Base-by-base conservation (phyloP, 2,329 filamentous ascomycete species). In the Diaporthe capsici region DNA sequence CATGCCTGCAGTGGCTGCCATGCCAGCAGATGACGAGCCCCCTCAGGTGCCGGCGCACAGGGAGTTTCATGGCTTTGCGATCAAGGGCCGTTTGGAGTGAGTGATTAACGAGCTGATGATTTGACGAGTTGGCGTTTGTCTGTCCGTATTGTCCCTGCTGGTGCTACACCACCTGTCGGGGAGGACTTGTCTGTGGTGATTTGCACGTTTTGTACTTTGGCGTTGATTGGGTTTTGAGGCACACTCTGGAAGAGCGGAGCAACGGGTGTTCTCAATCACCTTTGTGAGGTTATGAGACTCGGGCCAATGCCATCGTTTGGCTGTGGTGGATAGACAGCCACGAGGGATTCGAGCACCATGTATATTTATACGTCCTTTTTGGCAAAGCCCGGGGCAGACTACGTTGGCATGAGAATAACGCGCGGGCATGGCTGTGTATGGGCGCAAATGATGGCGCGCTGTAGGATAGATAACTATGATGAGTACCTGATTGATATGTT, bases 31-130 rank as follows among this genome's bases (percentile, higher is more conserved):
- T 37, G 70, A 51, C n/a, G 25, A 51, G 34, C 53, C 47, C 13
- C 63, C 73, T 12, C 63, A 49, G 25, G 73, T 73, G 7, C 75
- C 75, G 22, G 51, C 31, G 57, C 75, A 73, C 67, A 63, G 73
- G 58, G 73, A 67, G 39, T 31, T 72, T 25, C 47, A 72, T 13
- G 49, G 60, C 17, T 10, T 44, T 15, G 22, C 61, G 47, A 28
- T 22, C 47, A 65, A 8, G 55, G 49, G 63, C 49, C 47, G 47
- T 12, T 13, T 58, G 61, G 67, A 44, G 20, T 44, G 17, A 25
- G 25, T 57, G 53, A 25, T 28, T 73, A 37, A 71, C 42, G 72
- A 42, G 37, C 12, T 57, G 47, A 71, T 53, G 39, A 49, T 47
- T 17, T 39, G 65, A 60, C n/a, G 71, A 60, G 25, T 44, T 70